phyloP scores from a whole-genome alignment of 441 rosid genomes.

The Syzygium syzygioides region DNA sequence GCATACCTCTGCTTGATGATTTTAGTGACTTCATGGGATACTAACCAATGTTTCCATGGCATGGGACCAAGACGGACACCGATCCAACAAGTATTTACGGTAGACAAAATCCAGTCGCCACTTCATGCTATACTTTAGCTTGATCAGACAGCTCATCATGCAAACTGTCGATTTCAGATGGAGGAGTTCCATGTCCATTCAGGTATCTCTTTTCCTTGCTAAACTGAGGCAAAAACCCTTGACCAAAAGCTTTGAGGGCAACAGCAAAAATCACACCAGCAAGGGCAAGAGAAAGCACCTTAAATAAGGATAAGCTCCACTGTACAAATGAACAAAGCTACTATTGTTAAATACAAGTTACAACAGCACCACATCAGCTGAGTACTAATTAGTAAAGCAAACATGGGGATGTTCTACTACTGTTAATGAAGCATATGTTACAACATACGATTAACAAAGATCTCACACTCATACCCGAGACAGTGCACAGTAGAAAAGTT shows the following conservation, averaged over 20 bases:
- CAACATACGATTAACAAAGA: neutral
- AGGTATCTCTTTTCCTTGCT: slow-evolving; percentile 26
- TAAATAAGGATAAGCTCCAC: slow-evolving; percentile 51
- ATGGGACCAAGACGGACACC: neutral
- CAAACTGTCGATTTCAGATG: slow-evolving; percentile 10
- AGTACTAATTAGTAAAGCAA: neutral
- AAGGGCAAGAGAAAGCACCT: slow-evolving; percentile 38
- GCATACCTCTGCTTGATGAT: neutral
- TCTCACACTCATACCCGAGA: neutral
- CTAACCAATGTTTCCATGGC: neutral
- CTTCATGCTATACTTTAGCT: neutral
- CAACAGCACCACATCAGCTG: neutral
- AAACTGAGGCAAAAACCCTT: slow-evolving; percentile 33
- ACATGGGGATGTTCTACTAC: neutral
- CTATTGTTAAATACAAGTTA: neutral
- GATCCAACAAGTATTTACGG: neutral
- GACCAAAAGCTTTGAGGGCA: slow-evolving; percentile 37
- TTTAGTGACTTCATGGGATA: neutral
- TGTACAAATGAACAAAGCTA: slow-evolving; percentile 28
- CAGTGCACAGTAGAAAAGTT: neutral
- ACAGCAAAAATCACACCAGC: slow-evolving; percentile 67
- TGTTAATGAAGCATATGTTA: neutral
- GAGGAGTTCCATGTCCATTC: slow-evolving; percentile 18
- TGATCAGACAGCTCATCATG: neutral
- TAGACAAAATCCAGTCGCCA: neutral